Evolutionary conservation across 2,329 filamentous ascomycete genomes (phyloP).

Genomic region (Sclerotinia nivalis): DNA sequence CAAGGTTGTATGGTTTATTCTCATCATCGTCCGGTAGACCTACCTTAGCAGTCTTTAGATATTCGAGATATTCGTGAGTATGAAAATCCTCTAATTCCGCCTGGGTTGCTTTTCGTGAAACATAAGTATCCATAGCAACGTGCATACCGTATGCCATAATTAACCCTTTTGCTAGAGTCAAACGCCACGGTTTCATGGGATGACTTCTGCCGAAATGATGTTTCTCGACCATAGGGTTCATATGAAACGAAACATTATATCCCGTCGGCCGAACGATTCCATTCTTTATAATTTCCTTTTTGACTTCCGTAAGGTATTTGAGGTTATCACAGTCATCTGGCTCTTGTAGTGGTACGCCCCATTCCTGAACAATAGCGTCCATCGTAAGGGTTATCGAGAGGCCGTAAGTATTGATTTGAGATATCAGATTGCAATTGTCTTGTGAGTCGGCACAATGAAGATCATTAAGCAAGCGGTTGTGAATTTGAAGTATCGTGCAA

Average conservation of each 20-base stretch:
- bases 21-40: constrained; percentile 67
- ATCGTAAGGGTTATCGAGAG: constrained; percentile 28
- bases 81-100: constrained; percentile 89
- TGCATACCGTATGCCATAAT: constrained; percentile 95
- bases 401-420: neutral
- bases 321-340: constrained; percentile 37
- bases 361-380: constrained; percentile 41
- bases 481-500: neutral
- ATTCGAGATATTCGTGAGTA: constrained; percentile 85
- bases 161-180: constrained; percentile 92
- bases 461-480: neutral
- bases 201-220: constrained; percentile 97
- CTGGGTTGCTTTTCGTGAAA: constrained; percentile 78
- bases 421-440: neutral
- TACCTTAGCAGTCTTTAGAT: constrained; percentile 71
- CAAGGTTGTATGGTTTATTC: constrained; percentile 72
- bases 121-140: constrained; percentile 93
- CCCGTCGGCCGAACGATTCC: constrained; percentile 79
- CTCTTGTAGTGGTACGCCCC: constrained; percentile 37
- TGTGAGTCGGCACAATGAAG: neutral
- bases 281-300: constrained; percentile 49
- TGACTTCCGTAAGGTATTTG: constrained; percentile 34
- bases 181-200: constrained; percentile 98
- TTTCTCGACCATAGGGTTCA: constrained; percentile 90
- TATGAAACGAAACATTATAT: constrained; percentile 92